These are phyloP conservation scores for Boletus semigastroideus DNA, from an alignment of 1,284 basidiomycete species.

Conservation along the genomic window DNA sequence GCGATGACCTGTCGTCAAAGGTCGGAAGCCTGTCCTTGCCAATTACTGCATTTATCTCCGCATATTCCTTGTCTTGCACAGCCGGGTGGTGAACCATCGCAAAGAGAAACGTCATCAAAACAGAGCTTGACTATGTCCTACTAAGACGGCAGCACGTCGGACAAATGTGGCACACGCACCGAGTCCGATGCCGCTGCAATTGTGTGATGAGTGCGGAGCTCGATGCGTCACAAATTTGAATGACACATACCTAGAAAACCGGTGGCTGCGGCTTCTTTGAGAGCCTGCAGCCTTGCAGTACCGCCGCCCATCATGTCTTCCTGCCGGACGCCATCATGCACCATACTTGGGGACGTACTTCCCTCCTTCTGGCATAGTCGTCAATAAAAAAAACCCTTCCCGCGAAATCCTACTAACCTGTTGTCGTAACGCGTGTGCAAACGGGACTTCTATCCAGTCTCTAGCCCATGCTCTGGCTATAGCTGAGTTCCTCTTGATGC, in stretches of 20 bases:
- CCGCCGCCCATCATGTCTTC: neutral
- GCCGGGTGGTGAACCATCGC: constrained; percentile 35
- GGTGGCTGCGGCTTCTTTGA: constrained; percentile 16
- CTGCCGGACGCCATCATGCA: constrained; percentile 14
- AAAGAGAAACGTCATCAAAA: constrained; percentile 30
- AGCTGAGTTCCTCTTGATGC: constrained; percentile 11
- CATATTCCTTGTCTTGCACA: constrained; percentile 30
- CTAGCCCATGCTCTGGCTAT: constrained; percentile 3
- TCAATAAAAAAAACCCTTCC: neutral
- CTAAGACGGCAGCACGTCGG: neutral
- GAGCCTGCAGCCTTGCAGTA: neutral
- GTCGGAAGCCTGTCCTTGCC: constrained; percentile 30
- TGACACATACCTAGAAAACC: constrained; percentile 2
- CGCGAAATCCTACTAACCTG: constrained; percentile 1
- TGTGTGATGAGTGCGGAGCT: neutral
- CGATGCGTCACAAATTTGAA: neutral
- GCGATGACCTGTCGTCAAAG: constrained; percentile 23
- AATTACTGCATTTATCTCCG: constrained; percentile 33
- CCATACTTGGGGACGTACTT: constrained; percentile 16
- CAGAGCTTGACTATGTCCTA: constrained; percentile 7
- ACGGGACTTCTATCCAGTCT: constrained; percentile 14
- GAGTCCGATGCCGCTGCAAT: constrained; percentile 10
- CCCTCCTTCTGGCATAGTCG: constrained; percentile 3
- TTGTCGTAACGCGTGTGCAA: constrained; percentile 11
- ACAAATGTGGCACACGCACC: neutral